Base-by-base conservation (phyloP, 441 rosid species). In the Erysimum pusillum region DNA sequence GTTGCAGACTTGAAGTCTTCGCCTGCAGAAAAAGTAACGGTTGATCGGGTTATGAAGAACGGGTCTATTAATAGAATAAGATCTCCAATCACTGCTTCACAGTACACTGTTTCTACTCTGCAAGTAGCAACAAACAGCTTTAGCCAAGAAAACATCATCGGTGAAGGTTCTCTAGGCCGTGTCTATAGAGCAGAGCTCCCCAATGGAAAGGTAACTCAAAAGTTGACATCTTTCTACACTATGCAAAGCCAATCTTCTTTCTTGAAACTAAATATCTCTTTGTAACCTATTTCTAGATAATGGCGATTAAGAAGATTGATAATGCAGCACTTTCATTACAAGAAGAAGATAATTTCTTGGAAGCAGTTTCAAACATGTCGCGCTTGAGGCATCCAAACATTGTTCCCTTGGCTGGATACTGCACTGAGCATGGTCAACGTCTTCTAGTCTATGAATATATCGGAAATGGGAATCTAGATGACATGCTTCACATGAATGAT, bases 111-210 rank as follows among this genome's bases (percentile, higher is more conserved):
- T 44, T 96, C 97, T 10, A 79, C 97, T 75, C 93, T 96, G 18
- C 99, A 96, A 82, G 83, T 85, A 20, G 92, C 94, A 67, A 88
- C 98, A 36, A 91, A 89, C 81, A 96, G 99, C 86, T 93, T 96
- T 68, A 85, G 94, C 78, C 98, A 91, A 83, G 99, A 96, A 79
- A 84, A 76, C 80, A 84, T 96, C 57, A 69, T 96, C 7, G 99
- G 99, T 60, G 99, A 96, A 90, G 99, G 99, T 62, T 96, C 98
- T 66, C 79, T 93, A 20, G 99, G 99, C 59, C 97, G 99, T 64
- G 99, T 96, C 73, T 96, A 96, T 83, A 86, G 68, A 79, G 99
- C 90, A 60, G 97, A 91, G 71, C 90, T 96, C 69, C 81, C 92
- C 18, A 88, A 88, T 35, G 97, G 97, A 77, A 92, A 89, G 97